These are phyloP conservation scores for Syncephalastrum monosporum DNA, from an alignment of 371 early-diverging fungal genomes.

Conservation along the genomic window DNA sequence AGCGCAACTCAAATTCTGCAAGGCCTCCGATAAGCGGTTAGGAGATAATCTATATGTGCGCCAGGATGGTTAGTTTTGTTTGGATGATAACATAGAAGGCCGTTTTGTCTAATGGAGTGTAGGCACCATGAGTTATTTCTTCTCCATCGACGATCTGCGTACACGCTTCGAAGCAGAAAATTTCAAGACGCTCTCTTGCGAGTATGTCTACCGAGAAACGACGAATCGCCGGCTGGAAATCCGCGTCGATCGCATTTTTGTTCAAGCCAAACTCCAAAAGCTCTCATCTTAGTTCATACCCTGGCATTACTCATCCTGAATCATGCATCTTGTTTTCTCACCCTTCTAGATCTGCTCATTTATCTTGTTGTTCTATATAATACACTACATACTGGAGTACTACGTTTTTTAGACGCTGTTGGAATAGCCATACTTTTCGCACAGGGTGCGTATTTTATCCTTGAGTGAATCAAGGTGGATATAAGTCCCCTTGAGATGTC, in stretches of 20 bases:
- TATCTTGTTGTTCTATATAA: not conserved
- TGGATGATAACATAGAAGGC: slow-evolving; percentile 3
- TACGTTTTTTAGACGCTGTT: slow-evolving; percentile 14
- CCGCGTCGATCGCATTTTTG: slow-evolving; percentile 82
- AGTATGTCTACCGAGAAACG: slow-evolving; percentile 78
- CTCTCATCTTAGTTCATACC: slow-evolving; percentile 11
- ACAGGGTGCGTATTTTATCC: slow-evolving; percentile 56
- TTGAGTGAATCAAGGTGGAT: slow-evolving; percentile 78
- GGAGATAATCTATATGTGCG: slow-evolving; percentile 85
- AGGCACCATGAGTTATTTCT: slow-evolving; percentile 70
- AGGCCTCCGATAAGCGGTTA: slow-evolving; percentile 65
- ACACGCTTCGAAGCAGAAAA: slow-evolving; percentile 62
- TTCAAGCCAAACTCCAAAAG: slow-evolving; percentile 81
- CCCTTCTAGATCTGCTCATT: not conserved
- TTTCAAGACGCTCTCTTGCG: slow-evolving; percentile 66
- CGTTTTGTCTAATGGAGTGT: slow-evolving; percentile 19
- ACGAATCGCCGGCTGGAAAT: slow-evolving; percentile 79
- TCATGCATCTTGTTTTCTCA: slow-evolving; percentile 1
- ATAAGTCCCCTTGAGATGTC: slow-evolving; percentile 84
- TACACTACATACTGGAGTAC: not conserved
- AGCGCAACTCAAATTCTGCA: slow-evolving; percentile 86
- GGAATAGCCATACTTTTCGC: slow-evolving; percentile 26
- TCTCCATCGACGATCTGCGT: slow-evolving; percentile 54
- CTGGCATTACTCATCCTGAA: slow-evolving; percentile 1
- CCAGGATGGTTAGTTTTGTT: slow-evolving; percentile 72